Conservation (phyloP, 108 stramenopile genomes). For the Cyclostephanos invisitatus region DNA sequence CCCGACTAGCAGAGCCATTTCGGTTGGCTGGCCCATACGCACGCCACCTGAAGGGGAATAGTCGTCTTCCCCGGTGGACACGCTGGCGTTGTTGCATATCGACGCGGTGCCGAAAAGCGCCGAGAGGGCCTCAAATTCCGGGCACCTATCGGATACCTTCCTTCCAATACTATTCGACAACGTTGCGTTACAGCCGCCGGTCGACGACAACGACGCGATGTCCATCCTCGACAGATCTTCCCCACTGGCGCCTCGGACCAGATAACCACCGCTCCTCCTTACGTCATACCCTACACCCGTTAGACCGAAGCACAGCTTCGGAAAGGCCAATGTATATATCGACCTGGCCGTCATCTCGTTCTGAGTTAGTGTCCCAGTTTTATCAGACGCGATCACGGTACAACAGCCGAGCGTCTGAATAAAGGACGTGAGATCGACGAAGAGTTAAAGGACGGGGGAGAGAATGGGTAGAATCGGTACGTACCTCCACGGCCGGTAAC, state of each 20-base stretch:
- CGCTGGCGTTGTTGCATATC: constrained; percentile 85
- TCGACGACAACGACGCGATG: constrained; percentile 5
- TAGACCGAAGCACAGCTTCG: constrained; percentile 63
- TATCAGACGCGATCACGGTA: constrained; percentile 93
- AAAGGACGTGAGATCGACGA: too few relatives aligned
- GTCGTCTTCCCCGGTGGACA: constrained; percentile 44
- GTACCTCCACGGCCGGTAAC: constrained; percentile 95
- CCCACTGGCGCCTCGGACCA: constrained; percentile 39
- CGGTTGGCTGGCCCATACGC: constrained; percentile 89
- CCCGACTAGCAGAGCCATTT: constrained; percentile 88
- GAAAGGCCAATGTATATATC: constrained; percentile 71
- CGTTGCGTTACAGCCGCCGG: constrained; percentile 8
- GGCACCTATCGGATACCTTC: constrained; percentile 31
- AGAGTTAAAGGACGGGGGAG: too few relatives aligned
- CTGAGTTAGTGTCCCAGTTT: constrained; percentile 97
- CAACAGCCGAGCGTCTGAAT: constrained; percentile 95
- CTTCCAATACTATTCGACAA: constrained; percentile 20
- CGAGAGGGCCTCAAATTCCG: constrained; percentile 57
- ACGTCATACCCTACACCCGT: constrained; percentile 79
- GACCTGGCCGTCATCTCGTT: constrained; percentile 93
- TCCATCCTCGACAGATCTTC: constrained; percentile 20
- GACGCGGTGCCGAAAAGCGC: constrained; percentile 70
- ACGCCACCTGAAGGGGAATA: constrained; percentile 12
- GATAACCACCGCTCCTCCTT: constrained; percentile 39
- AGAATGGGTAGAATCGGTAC: too few relatives aligned